Base-by-base conservation (phyloP, 108 stramenopile species). In the Conticribra weissflogii region DNA sequence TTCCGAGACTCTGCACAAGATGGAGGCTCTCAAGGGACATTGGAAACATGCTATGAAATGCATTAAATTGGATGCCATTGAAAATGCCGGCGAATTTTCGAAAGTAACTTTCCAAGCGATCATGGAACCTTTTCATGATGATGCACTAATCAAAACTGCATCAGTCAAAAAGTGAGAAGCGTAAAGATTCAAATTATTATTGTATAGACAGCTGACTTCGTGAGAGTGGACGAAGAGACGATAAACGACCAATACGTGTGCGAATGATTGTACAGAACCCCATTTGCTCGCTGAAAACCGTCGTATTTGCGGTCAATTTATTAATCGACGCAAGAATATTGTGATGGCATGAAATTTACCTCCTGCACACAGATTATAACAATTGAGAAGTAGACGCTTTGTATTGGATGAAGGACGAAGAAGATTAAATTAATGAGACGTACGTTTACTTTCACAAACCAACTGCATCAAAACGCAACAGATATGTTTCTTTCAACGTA, bases 71-170 rank as follows among this genome's bases (percentile, higher is more conserved):
- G 60, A 62, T 47, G 48, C 34, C 1, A 48, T 63, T 30, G 12
- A 24, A 9, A 17, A 28, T 48, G 24, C 33, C 49, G 28, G 44
- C 31, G 48, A 50, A 28, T 48, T 49, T 49, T 49, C 62, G 2
- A 19, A 50, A 22, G 62, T 36, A 16, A 48, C 62, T 30, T 50
- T 41, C 27, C 18, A 30, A 25, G 47, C 48, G 0, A 46, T 63
- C 16, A 48, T 49, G 46, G 62, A 63, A 25, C 62, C 62, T 22
- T 63, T 63, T 48, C 47, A 36, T 63, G 62, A 63, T 48, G 62
- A 63, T 30, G 24, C 49, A 3, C 36, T 63, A 29, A 63, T 63
- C 17, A 46, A 63, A 29, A 24, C 33, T 41, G 62, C 62, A 1
- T 28, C 47, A 17, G 8, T 45, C 44, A 41, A 41, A 48, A 63